Conservation (phyloP, 805 yeast species). For the Metschnikowia santaceciliae region DNA sequence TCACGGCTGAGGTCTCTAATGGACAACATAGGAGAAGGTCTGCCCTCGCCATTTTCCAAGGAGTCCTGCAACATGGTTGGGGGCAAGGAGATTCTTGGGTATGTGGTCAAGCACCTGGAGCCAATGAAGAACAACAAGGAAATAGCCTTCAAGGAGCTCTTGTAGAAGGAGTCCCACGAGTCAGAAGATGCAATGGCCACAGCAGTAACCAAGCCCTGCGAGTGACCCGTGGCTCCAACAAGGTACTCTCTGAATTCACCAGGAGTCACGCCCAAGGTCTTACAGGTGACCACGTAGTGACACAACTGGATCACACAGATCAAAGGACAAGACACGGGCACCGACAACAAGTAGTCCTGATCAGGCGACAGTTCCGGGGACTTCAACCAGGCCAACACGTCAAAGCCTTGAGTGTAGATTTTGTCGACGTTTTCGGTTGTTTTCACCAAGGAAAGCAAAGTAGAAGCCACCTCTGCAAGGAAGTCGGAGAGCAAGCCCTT, state of each 20-base stretch:
- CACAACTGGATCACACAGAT: slow-evolving; percentile 94
- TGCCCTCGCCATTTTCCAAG: slow-evolving; percentile 90
- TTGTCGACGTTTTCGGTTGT: slow-evolving; percentile 75
- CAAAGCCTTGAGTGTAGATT: slow-evolving; percentile 90
- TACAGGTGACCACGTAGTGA: slow-evolving; percentile 86
- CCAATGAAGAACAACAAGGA: slow-evolving; percentile 90
- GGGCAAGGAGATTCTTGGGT: slow-evolving; percentile 91
- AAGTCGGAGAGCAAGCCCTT: slow-evolving; percentile 70
- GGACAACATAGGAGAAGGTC: slow-evolving; percentile 96
- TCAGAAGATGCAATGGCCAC: slow-evolving; percentile 78
- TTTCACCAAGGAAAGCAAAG: slow-evolving; percentile 64
- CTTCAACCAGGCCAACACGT: slow-evolving; percentile 82
- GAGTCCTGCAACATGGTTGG: slow-evolving; percentile 92
- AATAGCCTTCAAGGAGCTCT: slow-evolving; percentile 70
- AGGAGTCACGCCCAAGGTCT: slow-evolving; percentile 80
- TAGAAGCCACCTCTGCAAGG: slow-evolving; percentile 62
- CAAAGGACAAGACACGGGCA: slow-evolving; percentile 95
- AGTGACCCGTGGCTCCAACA: slow-evolving; percentile 81
- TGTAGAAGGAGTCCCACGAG: slow-evolving; percentile 80
- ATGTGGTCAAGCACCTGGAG: slow-evolving; percentile 81
- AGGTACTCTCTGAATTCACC: slow-evolving; percentile 75
- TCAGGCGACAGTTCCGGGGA: slow-evolving; percentile 86
- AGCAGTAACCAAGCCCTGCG: slow-evolving; percentile 91
- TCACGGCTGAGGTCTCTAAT: slow-evolving; percentile 79
- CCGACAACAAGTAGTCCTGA: slow-evolving; percentile 78